Evolutionary conservation across 257 asterid species (phyloP).

Genomic region (Ballota nigra): DNA sequence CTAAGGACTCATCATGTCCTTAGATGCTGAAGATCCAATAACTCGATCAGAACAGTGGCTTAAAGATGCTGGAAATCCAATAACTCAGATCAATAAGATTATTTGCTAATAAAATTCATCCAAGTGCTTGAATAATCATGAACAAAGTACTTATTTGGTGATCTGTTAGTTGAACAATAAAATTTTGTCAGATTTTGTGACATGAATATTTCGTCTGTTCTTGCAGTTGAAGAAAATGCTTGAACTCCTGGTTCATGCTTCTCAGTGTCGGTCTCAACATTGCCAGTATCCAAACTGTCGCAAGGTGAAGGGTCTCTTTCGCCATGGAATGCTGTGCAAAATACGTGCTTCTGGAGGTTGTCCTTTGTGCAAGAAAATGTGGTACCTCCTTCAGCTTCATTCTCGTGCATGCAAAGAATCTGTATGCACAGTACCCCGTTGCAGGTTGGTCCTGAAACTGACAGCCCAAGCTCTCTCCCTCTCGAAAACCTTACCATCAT

Average conservation of each 20-base stretch:
- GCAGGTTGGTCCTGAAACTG: slow-evolving; percentile 61
- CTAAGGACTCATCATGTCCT: neutral
- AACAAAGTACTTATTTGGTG: neutral
- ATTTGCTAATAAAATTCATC: too few relatives aligned
- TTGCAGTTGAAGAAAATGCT: slow-evolving; percentile 97
- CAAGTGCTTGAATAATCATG: neutral
- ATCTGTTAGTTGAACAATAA: neutral
- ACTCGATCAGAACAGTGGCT: too few relatives aligned
- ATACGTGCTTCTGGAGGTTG: slow-evolving; percentile 94
- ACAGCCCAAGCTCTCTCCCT: neutral
- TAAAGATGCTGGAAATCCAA: too few relatives aligned
- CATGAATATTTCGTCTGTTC: slow-evolving; percentile 20
- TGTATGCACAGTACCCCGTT: slow-evolving; percentile 88
- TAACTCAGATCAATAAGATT: too few relatives aligned
- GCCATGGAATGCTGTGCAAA: slow-evolving; percentile 87
- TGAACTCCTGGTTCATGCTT: slow-evolving; percentile 94
- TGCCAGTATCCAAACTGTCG: slow-evolving; percentile 92
- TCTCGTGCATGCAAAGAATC: slow-evolving; percentile 97
- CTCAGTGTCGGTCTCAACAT: slow-evolving; percentile 74
- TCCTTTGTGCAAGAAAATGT: slow-evolving; percentile 89
- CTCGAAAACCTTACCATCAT: too few relatives aligned
- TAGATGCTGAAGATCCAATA: too few relatives aligned
- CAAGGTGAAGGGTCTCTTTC: slow-evolving; percentile 97
- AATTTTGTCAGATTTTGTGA: slow-evolving; percentile 15
- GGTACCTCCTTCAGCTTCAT: slow-evolving; percentile 98